phyloP scores from a whole-genome alignment of 768 basidiomycete genomes.

The Crepidotus variabilis region DNA sequence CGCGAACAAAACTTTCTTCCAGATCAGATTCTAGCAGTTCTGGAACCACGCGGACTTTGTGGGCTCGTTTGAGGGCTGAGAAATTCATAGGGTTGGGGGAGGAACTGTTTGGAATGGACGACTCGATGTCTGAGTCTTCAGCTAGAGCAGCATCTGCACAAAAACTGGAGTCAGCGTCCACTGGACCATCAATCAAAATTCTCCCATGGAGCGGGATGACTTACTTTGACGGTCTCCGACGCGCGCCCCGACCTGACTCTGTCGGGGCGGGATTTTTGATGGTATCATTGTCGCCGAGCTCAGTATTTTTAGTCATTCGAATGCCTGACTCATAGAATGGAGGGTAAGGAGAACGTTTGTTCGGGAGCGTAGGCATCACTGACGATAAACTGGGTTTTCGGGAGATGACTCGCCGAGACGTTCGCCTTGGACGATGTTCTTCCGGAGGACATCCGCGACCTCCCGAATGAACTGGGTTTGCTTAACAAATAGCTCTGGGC shows the following conservation, averaged over 20 bases:
- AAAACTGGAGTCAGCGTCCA: slow-evolving; percentile 13
- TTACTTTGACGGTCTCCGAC: slow-evolving; percentile 22
- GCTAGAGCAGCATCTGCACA: slow-evolving; percentile 35
- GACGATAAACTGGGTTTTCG: slow-evolving; percentile 56
- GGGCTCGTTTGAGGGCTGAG: slow-evolving; percentile 68
- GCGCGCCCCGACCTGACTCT: slow-evolving; percentile 44
- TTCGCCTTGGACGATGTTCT: slow-evolving; percentile 83
- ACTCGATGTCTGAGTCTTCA: slow-evolving; percentile 15
- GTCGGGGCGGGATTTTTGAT: slow-evolving; percentile 59
- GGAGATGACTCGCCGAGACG: slow-evolving; percentile 34
- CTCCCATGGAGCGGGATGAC: slow-evolving; percentile 1
- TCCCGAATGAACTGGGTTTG: slow-evolving; percentile 62
- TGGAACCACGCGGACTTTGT: slow-evolving; percentile 59
- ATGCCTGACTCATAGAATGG: slow-evolving; percentile 41
- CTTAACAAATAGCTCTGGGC: slow-evolving; percentile 46
- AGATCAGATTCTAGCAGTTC: slow-evolving; percentile 75
- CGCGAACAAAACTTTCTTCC: slow-evolving; percentile 86
- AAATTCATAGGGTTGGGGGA: slow-evolving; percentile 40
- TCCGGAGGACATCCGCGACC: slow-evolving; percentile 67
- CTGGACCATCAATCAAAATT: slow-evolving; percentile 18
- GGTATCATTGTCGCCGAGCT: slow-evolving; percentile 80
- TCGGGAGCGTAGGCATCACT: slow-evolving; percentile 14
- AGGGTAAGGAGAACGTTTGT: background rate
- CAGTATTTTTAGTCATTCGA: slow-evolving; percentile 74
- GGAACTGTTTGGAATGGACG: slow-evolving; percentile 13